Base-by-base conservation (phyloP, 331 rosid genomes). In the Pyracantha coccinea region DNA sequence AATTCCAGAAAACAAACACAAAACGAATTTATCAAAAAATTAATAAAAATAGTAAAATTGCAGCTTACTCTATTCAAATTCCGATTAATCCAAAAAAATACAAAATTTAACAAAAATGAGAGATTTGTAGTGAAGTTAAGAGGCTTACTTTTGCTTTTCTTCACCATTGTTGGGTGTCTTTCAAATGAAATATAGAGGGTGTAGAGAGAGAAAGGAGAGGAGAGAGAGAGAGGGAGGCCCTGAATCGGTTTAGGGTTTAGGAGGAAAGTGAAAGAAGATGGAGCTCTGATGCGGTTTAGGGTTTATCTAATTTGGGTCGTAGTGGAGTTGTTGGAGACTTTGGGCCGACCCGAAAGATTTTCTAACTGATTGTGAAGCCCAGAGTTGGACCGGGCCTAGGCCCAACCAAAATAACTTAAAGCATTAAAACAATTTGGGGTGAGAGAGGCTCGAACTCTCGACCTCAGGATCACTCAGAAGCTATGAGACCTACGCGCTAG, bases 401-500 rank as follows among this genome's bases (percentile, higher is more conserved):
- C 27, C 62, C 23, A 57, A 4, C 28, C 2, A 20, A 10, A 16
- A 50, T 5, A 55, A 55, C 4, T 20, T 1, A 27, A 61, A 3
- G 4, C 2, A 15, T 0, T 7, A 28, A 62, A 16, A 15, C 0
- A 5, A 4, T 1, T 0, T 66, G 95, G 95, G 90, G 89, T 79
- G 98, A 90, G 97, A 90, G 95, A 93, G 97, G 93, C 92, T 89
- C 95, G 91, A 93, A 93, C 98, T 90, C 95, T 90, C 95, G 98
- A 90, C 95, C 98, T 89, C 98, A 89, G 95, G 96, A 90, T 90
- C 0, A 81, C 97, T 89, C 94, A 62, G 27, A 8, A 74, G 96
- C 93, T 89, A 93, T 93, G 96, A 93, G 93, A 91, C 92, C 98
- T 91, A 94, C 99, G 96, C 97, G 96, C 99, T 91, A 94, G 93